Base-by-base conservation (phyloP, 768 basidiomycete species). In the Boletus pseudo-olivaceus region DNA sequence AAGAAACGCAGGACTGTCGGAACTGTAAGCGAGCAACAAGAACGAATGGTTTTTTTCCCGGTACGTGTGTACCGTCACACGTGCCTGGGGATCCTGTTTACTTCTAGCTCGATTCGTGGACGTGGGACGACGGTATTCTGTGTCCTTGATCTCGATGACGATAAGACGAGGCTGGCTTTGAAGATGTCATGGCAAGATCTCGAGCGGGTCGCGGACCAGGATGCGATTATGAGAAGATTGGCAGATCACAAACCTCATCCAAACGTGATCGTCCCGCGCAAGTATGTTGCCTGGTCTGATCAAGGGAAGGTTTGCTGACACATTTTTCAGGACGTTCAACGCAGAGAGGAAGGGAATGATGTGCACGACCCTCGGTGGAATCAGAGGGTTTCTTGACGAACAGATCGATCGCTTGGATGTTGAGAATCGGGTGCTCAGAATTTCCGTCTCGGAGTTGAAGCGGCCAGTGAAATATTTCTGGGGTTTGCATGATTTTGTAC, bases 341-440 rank as follows among this genome's bases (percentile, higher is more conserved):
- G 34, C 15, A 11, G 12, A 23, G 23, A 23, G 23, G 23, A 23
- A 23, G 23, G 23, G 23, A 4, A 23, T 23, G 23, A 4, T 4
- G 44, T 12, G 33, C 10, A 50, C 42, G 2, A 53, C 51, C 2
- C 46, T 62, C 4, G 23, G 23, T 11, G 26, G 35, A 0, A 62
- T 62, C 42, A 45, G 60, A 17, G 45, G 44, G 0, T 52, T 55
- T 9, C 15, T 53, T 0, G 48, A 50, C 4, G 44, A 55, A 1
- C 23, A 59, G 11, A 35, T 50, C 1, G 7, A 37, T 5, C 3
- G 4, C 4, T 33, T 43, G 12, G 15, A 7, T 0, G 40, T 51
- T 4, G 57, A 57, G 19, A 55, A 57, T 23, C 55, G 49, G 1
- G 23, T 50, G 2, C 38, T 63, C 5, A 23, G 1, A 29, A 7